These are phyloP conservation scores for Phytophthora litchii DNA, from an alignment of 352 stramenopile genomes.

Conservation along the genomic window DNA sequence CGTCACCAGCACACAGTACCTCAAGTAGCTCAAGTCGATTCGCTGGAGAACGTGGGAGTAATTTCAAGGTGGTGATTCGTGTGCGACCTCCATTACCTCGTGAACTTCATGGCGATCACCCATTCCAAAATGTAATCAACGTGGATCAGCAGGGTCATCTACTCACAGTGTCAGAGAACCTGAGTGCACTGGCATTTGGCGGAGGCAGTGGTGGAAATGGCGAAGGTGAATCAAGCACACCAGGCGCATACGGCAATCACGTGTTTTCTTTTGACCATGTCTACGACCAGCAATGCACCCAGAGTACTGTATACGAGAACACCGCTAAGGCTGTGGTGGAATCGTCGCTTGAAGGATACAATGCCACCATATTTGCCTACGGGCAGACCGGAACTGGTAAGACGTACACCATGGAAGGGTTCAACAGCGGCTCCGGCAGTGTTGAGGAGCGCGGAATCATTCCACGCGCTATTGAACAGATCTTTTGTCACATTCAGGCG, in stretches of 20 bases:
- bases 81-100: constrained; percentile 87
- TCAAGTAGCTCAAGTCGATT: constrained; percentile 42
- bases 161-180: constrained; percentile 90
- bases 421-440: constrained; percentile 84
- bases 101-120: constrained; percentile 87
- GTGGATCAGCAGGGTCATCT: constrained; percentile 87
- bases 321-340: constrained; percentile 93
- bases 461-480: constrained; percentile 96
- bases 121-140: constrained; percentile 92
- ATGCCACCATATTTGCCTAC: constrained; percentile 92
- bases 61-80: constrained; percentile 94
- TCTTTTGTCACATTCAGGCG: constrained; percentile 91
- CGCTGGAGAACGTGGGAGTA: constrained; percentile 58
- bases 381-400: constrained; percentile 93
- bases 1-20: constrained; percentile 47
- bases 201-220: constrained; percentile 32
- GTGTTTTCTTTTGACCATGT: constrained; percentile 95
- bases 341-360: constrained; percentile 92
- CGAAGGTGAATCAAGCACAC: constrained; percentile 22
- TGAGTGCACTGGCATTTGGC: constrained; percentile 48
- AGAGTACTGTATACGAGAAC: constrained; percentile 93
- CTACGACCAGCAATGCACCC: constrained; percentile 92
- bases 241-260: constrained; percentile 83
- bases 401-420: constrained; percentile 98
- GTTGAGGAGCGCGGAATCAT: constrained; percentile 97